These are phyloP conservation scores for Zygoascus hellenicus DNA, from an alignment of 1,139 yeast species.

Conservation along the genomic window DNA sequence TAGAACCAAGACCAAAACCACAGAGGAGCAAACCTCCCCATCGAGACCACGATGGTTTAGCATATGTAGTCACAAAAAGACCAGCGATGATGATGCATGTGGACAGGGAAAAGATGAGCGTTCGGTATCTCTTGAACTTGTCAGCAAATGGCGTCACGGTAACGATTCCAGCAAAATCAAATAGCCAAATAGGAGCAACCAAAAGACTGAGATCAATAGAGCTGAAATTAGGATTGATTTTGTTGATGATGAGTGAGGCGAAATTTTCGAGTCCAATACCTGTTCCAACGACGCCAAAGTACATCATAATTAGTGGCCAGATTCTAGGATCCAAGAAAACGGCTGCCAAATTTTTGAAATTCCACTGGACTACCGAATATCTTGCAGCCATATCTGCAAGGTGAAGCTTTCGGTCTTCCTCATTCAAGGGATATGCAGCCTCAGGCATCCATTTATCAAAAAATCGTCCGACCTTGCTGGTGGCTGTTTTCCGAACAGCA, in stretches of 20 bases:
- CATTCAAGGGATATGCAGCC: constrained; percentile 34
- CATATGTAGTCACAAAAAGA: constrained; percentile 68
- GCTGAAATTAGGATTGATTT: constrained; percentile 55
- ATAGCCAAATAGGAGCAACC: constrained; percentile 87
- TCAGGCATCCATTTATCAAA: constrained; percentile 32
- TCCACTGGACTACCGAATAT: constrained; percentile 49
- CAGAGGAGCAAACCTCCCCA: constrained; percentile 76
- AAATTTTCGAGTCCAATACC: constrained; percentile 82
- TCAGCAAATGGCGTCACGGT: constrained; percentile 78
- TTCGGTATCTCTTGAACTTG: constrained; percentile 51
- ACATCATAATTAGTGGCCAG: constrained; percentile 83
- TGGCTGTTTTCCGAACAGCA: neutral
- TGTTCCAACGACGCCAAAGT: constrained; percentile 87
- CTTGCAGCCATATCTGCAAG: constrained; percentile 55
- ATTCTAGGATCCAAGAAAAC: constrained; percentile 59
- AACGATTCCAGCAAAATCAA: constrained; percentile 74
- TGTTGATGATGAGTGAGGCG: constrained; percentile 73
- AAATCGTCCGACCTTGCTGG: constrained; percentile 16
- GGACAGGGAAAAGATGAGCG: constrained; percentile 55
- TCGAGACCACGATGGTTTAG: constrained; percentile 65
- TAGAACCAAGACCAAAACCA: constrained; percentile 86
- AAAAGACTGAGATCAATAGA: constrained; percentile 68
- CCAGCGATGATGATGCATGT: constrained; percentile 68
- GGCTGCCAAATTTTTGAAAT: constrained; percentile 50
- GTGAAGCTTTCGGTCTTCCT: constrained; percentile 52